Evolutionary conservation across 108 stramenopile species (phyloP).

Genomic region (Fragilariopsis cylindrus): DNA sequence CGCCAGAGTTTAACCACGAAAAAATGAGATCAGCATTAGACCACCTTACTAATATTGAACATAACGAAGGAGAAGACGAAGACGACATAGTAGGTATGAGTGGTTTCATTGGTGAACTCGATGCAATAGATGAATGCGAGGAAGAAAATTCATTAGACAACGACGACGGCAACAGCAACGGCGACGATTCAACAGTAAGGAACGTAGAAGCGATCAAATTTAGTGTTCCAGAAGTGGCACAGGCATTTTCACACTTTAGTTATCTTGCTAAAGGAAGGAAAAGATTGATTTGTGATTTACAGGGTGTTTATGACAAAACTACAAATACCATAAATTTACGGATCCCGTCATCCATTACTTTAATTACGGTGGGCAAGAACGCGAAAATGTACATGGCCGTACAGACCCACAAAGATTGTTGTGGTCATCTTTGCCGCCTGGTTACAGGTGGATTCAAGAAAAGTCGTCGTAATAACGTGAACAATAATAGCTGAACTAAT

Average conservation of each 20-base stretch:
- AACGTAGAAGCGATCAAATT: slow-evolving; percentile 7
- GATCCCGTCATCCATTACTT: slow-evolving; percentile 42
- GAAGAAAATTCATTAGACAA: slow-evolving; percentile 15
- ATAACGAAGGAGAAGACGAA: background rate
- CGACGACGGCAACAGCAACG: slow-evolving; percentile 24
- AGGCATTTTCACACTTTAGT: slow-evolving; percentile 45
- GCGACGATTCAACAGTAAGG: background rate
- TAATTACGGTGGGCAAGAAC: slow-evolving; percentile 10
- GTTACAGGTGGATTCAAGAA: slow-evolving; percentile 1
- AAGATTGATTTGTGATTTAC: slow-evolving; percentile 34
- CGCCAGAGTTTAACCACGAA: slow-evolving; percentile 11
- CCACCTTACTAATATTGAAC: slow-evolving; percentile 9
- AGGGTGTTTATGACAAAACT: slow-evolving; percentile 29
- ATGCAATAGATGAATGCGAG: slow-evolving; percentile 46
- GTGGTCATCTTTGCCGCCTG: slow-evolving; percentile 3
- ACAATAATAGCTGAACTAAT: no score
- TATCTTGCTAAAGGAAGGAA: slow-evolving; percentile 23
- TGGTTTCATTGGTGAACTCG: slow-evolving; percentile 23
- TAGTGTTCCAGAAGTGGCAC: slow-evolving; percentile 29
- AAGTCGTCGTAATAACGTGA: background rate
- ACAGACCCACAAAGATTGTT: slow-evolving; percentile 39
- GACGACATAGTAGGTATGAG: background rate
- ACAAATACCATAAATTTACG: slow-evolving; percentile 23
- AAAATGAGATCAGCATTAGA: slow-evolving; percentile 5
- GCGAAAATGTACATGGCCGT: slow-evolving; percentile 23